Conservation (phyloP, 345 rosid genomes). For the Erysimum cheiranthoides region DNA sequence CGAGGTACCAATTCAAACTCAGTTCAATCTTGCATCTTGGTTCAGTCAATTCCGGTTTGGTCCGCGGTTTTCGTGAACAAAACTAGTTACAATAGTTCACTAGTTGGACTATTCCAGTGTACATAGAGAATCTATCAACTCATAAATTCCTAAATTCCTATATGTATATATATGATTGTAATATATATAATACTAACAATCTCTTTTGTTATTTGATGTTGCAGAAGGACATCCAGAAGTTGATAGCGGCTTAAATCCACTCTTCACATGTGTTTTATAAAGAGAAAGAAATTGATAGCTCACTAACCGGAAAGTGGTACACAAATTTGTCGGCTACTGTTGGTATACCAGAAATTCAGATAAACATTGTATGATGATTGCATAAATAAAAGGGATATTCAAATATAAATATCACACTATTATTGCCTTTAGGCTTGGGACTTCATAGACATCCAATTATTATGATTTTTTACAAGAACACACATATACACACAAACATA, state of each 20-base stretch:
- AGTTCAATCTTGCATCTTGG: neutral
- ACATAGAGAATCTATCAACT: neutral
- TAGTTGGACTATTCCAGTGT: neutral
- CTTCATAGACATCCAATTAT: slow-evolving; percentile 6
- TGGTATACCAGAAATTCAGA: slow-evolving; percentile 23
- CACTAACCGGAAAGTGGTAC: slow-evolving; percentile 7
- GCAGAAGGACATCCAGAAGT: slow-evolving; percentile 39
- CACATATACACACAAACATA: neutral
- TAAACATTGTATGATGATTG: neutral
- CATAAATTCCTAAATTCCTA: neutral
- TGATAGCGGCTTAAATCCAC: slow-evolving; percentile 23
- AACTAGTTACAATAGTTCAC: neutral
- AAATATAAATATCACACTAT: neutral
- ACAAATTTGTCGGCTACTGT: neutral
- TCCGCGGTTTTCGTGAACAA: neutral
- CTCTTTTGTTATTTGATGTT: slow-evolving; percentile 11
- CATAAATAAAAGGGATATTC: neutral
- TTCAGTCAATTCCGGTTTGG: neutral
- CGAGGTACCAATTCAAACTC: slow-evolving; percentile 57
- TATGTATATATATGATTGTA: too few relatives aligned
- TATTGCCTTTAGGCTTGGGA: neutral
- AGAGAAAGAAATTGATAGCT: slow-evolving; percentile 19
- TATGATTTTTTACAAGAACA: neutral
- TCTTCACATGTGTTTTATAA: neutral
- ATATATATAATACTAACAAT: neutral